Base-by-base conservation (phyloP, 352 stramenopile species). In the Pythium phragmiticola region DNA sequence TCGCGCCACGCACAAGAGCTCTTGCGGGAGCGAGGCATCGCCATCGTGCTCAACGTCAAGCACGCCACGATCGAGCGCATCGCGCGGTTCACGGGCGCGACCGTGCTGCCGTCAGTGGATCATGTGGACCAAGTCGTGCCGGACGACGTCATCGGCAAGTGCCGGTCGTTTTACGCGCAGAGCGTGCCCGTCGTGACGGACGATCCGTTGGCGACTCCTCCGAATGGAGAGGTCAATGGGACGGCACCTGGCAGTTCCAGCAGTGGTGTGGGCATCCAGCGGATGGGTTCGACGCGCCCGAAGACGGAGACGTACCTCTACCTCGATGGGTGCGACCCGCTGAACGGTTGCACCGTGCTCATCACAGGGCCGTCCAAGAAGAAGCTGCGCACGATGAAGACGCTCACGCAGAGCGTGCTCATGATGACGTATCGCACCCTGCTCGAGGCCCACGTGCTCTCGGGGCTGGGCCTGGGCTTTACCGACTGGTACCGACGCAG, bases 1-100 rank as follows among this genome's bases (percentile, higher is more conserved):
- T 96, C 90, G 12, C 75, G 90, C 6, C 87, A 94, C 62, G 96
- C 97, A 9, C 95, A 98, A 74, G 92, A 98, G 54, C 69, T 98
- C 1, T 68, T 99, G 4, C 76, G 92, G 39, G 82, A 97, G 53
- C 86, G 89, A 7, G 87, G 91, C 53, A 90, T 99, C 41, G 84
- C 88, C 23, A 88, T 99, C 17, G 87, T 99, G 16, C 80, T 98
- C 26, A 98, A 98, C 65, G 95, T 98, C 17, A 98, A 98, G 71
- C 70, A 75, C 33, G 86, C 82, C 46, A 80, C 98, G 42, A 84
- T 99, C 47, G 83, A 92, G 56, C 84, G 95, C 57, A 98, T 99
- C 60, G 82, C 89, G 43, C 80, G 95, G 7, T 90, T 98, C 73
- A 98, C 96, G 39, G 92, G 92, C 1, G 95, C 96, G 28, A 87